These are phyloP conservation scores for Ganoderma multipileum DNA, from an alignment of 1,284 basidiomycete genomes.

Conservation along the genomic window DNA sequence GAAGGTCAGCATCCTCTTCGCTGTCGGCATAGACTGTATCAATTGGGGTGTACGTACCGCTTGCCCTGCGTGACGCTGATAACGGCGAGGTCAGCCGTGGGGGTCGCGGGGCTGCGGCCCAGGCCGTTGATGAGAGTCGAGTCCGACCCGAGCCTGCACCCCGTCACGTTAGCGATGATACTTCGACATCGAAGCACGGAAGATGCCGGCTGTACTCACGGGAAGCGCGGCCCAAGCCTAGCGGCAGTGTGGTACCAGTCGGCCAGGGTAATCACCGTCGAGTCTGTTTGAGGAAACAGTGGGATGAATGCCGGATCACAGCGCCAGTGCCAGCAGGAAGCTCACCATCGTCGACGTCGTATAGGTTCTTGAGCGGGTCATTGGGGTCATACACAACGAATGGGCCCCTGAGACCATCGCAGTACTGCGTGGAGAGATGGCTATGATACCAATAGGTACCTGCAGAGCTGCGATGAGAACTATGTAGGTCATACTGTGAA, in stretches of 20 bases:
- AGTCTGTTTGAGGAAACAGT: constrained; percentile 19
- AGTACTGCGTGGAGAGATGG: constrained; percentile 35
- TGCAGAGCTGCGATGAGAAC: neutral
- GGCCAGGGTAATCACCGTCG: constrained; percentile 35
- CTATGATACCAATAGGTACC: constrained; percentile 34
- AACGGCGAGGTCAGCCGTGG: constrained; percentile 38
- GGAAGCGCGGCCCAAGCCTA: constrained; percentile 27
- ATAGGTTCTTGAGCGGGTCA: constrained; percentile 46
- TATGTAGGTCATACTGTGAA: constrained; percentile 18
- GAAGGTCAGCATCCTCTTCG: neutral
- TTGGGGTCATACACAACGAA: constrained; percentile 51
- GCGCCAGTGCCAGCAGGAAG: neutral
- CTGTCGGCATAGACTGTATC: no score
- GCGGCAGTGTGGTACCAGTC: constrained; percentile 38
- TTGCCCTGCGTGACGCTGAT: constrained; percentile 42
- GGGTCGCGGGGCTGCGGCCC: constrained; percentile 41
- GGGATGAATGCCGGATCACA: neutral
- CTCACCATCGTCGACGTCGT: constrained; percentile 52
- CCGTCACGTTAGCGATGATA: neutral
- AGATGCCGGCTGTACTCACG: constrained; percentile 20
- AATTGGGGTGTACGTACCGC: constrained; percentile 41
- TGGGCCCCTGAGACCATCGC: constrained; percentile 43
- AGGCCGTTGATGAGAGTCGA: constrained; percentile 60
- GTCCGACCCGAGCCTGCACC: constrained; percentile 22
- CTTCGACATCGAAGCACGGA: neutral